These are phyloP conservation scores for Pouteria campechiana DNA, from an alignment of 179 eudicot species.

Conservation along the genomic window DNA sequence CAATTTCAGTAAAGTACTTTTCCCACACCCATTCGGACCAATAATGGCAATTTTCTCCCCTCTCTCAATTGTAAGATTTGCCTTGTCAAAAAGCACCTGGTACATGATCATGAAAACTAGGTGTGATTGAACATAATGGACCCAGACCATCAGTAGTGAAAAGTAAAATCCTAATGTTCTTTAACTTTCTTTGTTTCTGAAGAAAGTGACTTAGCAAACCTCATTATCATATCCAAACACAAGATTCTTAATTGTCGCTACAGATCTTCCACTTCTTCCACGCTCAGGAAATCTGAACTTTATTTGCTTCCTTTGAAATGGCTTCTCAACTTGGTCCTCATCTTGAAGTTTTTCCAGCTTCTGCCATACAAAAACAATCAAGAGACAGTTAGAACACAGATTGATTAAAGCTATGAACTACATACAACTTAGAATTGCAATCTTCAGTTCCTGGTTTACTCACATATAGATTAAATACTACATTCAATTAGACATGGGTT, in stretches of 20 bases:
- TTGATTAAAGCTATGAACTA: no score
- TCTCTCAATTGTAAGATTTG: conserved; percentile 60
- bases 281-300: conserved; percentile 95
- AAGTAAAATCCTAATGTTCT: background rate
- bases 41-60: conserved; percentile 95
- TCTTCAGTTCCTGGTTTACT: no score
- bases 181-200: background rate
- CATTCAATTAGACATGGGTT: no score
- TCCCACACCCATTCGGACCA: conserved; percentile 97
- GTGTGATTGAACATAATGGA: background rate
- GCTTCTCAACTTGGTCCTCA: conserved; percentile 86
- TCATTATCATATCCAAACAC: conserved; percentile 68
- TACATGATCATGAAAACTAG: background rate
- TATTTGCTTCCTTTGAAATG: conserved; percentile 89
- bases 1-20: conserved; percentile 82
- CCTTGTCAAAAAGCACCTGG: conserved; percentile 69
- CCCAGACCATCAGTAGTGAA: conserved; percentile 1
- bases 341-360: conserved; percentile 93
- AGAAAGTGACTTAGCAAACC: conserved; percentile 26
- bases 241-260: conserved; percentile 52
- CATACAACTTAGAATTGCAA: no score
- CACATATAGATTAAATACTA: no score
- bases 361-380: conserved; percentile 20
- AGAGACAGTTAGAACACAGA: background rate
- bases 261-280: conserved; percentile 84